A percentile compares a stretch with the other conserved stretches of the same genome.
These are phyloP conservation scores for Mortierella sp. DNA, from an alignment of 371 early-diverging fungal genomes.

Conservation along the genomic window DNA sequence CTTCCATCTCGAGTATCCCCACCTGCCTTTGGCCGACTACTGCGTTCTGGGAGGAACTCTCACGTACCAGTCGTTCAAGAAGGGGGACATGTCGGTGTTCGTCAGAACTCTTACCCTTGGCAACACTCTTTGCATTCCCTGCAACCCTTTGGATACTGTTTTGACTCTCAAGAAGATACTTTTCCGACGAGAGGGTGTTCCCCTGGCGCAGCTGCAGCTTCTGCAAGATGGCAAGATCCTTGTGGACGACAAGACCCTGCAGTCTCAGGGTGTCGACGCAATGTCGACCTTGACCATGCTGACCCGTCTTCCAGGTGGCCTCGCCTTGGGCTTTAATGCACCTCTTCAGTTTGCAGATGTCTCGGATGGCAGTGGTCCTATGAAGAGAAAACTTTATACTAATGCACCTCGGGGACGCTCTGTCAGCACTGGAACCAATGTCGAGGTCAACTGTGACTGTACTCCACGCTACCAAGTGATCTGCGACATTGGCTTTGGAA, in stretches of 20 bases:
- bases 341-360: conserved; percentile 23
- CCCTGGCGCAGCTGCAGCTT: conserved; percentile 62
- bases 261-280: conserved; percentile 59
- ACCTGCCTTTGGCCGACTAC: conserved; percentile 14
- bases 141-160: conserved; percentile 70
- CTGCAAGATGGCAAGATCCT: conserved; percentile 94
- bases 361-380: not conserved
- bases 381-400: too few species aligned
- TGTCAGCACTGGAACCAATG: conserved; percentile 17
- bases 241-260: conserved; percentile 73
- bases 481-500: not conserved
- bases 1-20: conserved; percentile 5
- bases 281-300: conserved; percentile 92
- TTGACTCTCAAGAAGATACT: conserved; percentile 75
- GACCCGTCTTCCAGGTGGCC: conserved; percentile 81
- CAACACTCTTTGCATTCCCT: conserved; percentile 66
- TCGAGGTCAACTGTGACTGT: conserved; percentile 26
- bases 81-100: not conserved
- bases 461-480: conserved; percentile 14
- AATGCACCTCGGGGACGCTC: conserved; percentile 13
- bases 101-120: conserved; percentile 12
- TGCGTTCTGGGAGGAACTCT: conserved; percentile 16
- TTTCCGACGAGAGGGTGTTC: conserved; percentile 60
- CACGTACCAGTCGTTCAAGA: conserved; percentile 9
- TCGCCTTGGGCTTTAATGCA: conserved; percentile 44